Conservation (phyloP, 805 yeast species). For the Lipomyces mesembrius region DNA sequence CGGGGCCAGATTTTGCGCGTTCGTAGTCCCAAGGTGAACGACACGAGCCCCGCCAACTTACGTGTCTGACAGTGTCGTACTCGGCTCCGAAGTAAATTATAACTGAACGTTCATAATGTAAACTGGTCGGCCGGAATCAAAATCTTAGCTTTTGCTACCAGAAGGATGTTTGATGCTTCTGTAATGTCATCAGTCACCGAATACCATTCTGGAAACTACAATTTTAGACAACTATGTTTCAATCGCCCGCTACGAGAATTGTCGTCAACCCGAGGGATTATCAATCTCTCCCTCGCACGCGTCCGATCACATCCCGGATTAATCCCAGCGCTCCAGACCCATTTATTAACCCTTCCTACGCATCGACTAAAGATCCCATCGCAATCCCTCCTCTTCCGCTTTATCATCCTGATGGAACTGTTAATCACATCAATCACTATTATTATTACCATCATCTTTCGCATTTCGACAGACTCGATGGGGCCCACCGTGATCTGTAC, state of each 20-base stretch:
- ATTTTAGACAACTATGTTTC: constrained; percentile 14
- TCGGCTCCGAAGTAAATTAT: no score
- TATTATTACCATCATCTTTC: constrained; percentile 27
- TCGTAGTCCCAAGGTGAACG: no score
- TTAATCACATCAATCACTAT: constrained; percentile 29
- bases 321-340: not conserved
- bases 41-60: no score
- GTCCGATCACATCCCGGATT: not conserved
- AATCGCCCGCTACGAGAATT: constrained; percentile 16
- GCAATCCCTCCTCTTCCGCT: constrained; percentile 25
- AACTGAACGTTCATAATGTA: no score
- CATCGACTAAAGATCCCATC: constrained; percentile 30
- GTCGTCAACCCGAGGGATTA: constrained; percentile 28
- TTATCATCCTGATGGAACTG: constrained; percentile 25
- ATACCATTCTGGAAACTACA: not conserved
- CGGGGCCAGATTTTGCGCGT: no score
- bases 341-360: constrained; percentile 19
- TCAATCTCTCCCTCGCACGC: constrained; percentile 5
- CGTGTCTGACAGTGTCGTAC: no score
- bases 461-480: constrained; percentile 24
- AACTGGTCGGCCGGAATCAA: not conserved
- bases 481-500: constrained; percentile 21
- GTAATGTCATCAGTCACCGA: not conserved
- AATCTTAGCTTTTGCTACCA: not conserved
- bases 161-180: not conserved